Conservation (phyloP, 768 basidiomycete genomes). For the Termitomyces sp. region DNA sequence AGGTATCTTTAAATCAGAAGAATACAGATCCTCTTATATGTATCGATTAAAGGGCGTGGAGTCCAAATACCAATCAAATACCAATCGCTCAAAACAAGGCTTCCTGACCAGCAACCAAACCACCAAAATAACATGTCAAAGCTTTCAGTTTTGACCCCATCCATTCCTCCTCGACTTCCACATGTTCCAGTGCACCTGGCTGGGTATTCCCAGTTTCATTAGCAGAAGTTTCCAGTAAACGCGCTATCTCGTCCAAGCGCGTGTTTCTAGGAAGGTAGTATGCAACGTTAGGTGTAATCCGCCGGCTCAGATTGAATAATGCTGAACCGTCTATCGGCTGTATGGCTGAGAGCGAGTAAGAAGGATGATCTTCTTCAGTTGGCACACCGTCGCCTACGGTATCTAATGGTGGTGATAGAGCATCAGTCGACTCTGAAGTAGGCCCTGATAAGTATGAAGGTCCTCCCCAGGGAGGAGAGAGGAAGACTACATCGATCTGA, state of each 20-base stretch:
- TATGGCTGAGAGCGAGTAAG: constrained; percentile 68
- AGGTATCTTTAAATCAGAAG: neutral
- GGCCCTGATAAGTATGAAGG: constrained; percentile 56
- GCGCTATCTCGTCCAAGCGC: constrained; percentile 65
- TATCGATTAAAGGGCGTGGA: neutral
- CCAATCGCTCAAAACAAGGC: constrained; percentile 35
- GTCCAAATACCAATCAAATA: neutral
- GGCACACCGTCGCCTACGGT: neutral
- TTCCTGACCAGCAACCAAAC: constrained; percentile 67
- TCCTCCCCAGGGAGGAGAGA: constrained; percentile 97
- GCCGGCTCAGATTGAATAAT: constrained; percentile 69
- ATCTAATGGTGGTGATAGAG: constrained; percentile 4
- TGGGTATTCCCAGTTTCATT: constrained; percentile 3
- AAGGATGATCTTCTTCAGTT: constrained; percentile 33
- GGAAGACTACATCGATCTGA: constrained; percentile 83
- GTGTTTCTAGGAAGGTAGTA: constrained; percentile 88
- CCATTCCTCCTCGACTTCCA: constrained; percentile 97
- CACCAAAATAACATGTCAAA: constrained; percentile 91
- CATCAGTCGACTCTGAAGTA: constrained; percentile 3
- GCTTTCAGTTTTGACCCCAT: constrained; percentile 93
- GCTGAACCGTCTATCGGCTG: constrained; percentile 79
- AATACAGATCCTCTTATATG: neutral
- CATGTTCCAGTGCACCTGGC: constrained; percentile 37
- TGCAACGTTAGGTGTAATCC: constrained; percentile 78
- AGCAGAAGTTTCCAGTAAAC: constrained; percentile 13